Conservation (phyloP, 2,329 filamentous ascomycete species). For the Colletotrichum incanum region DNA sequence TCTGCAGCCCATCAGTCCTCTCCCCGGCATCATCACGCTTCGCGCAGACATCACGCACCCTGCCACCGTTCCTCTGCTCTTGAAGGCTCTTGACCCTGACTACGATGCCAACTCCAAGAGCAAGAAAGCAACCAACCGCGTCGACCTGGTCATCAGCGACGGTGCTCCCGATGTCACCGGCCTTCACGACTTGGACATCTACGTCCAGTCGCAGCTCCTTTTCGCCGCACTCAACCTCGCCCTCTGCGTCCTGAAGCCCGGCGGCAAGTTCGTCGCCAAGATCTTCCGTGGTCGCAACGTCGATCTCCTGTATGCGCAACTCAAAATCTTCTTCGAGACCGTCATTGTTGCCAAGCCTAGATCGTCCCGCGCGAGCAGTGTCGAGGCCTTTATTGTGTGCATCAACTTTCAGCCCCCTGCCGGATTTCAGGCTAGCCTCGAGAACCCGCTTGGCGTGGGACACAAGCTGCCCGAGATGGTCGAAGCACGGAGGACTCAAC, state of each 20-base stretch:
- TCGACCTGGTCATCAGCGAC: slow-evolving; percentile 95
- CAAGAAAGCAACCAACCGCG: slow-evolving; percentile 77
- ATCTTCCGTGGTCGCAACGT: slow-evolving; percentile 96
- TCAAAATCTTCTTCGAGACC: slow-evolving; percentile 89
- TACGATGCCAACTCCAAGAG: slow-evolving; percentile 65
- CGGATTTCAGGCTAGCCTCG: slow-evolving; percentile 82
- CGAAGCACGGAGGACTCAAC: slow-evolving; percentile 56
- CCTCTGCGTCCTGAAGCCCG: slow-evolving; percentile 90
- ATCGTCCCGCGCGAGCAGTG: slow-evolving; percentile 94
- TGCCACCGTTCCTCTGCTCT: slow-evolving; percentile 90
- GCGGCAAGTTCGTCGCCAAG: slow-evolving; percentile 97
- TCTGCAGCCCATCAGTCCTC: slow-evolving; percentile 93
- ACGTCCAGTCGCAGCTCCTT: slow-evolving; percentile 95
- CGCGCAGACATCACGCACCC: slow-evolving; percentile 98
- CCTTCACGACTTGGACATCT: slow-evolving; percentile 97
- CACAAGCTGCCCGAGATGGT: slow-evolving; percentile 68
- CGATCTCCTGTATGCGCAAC: slow-evolving; percentile 94
- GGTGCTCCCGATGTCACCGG: slow-evolving; percentile 97
- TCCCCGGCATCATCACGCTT: slow-evolving; percentile 92
- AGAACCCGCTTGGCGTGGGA: slow-evolving; percentile 80
- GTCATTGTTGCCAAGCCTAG: slow-evolving; percentile 95
- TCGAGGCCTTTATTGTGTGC: slow-evolving; percentile 97
- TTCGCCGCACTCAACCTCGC: slow-evolving; percentile 95
- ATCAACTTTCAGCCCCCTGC: slow-evolving; percentile 87
- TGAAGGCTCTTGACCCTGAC: slow-evolving; percentile 86